Conservation (phyloP, 345 rosid genomes). For the Arabidopsis arenosa region DNA sequence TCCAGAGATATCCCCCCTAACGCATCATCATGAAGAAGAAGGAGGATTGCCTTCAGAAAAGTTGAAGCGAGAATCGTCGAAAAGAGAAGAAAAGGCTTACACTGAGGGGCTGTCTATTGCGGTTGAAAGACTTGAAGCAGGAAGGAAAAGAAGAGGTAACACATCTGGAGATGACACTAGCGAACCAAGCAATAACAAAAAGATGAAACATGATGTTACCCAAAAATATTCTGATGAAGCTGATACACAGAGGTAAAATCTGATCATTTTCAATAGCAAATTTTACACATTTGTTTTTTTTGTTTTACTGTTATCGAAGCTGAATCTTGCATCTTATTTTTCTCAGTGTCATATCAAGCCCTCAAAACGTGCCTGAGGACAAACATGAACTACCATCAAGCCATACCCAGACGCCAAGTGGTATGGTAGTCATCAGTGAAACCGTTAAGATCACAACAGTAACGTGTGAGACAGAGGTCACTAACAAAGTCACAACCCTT, state of each 20-base stretch:
- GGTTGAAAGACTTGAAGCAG: slow-evolving; percentile 51
- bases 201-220: slow-evolving; percentile 55
- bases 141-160: slow-evolving; percentile 62
- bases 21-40: slow-evolving; percentile 41
- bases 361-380: slow-evolving; percentile 48
- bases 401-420: slow-evolving; percentile 41
- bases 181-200: slow-evolving; percentile 55
- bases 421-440: slow-evolving; percentile 55
- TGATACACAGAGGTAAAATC: slow-evolving; percentile 49
- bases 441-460: slow-evolving; percentile 56
- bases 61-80: slow-evolving; percentile 43
- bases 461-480: slow-evolving; percentile 46
- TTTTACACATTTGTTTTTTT: neutral
- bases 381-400: slow-evolving; percentile 49
- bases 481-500: slow-evolving; percentile 42
- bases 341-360: slow-evolving; percentile 48
- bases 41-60: slow-evolving; percentile 29
- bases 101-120: slow-evolving; percentile 44
- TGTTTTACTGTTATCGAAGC: neutral
- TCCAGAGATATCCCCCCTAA: slow-evolving; percentile 49
- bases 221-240: slow-evolving; percentile 48
- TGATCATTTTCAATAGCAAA: slow-evolving; percentile 4
- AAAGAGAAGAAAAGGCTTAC: slow-evolving; percentile 47
- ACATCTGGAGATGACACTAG: slow-evolving; percentile 41
- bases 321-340: neutral